Conservation (phyloP, 345 rosid species). For the Euphorbia peplus region DNA sequence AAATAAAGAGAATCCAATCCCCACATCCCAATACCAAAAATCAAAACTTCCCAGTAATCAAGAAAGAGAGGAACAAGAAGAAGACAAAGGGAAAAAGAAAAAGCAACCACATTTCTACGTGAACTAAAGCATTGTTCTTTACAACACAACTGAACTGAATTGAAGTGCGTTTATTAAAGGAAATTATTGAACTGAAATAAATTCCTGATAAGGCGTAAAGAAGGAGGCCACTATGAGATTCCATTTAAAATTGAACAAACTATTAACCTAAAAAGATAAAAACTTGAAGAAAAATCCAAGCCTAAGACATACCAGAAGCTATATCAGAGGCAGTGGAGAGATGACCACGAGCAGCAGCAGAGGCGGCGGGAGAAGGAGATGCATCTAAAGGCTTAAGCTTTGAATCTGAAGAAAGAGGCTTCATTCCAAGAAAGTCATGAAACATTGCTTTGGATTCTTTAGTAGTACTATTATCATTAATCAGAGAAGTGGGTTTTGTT, state of each 20-base stretch:
- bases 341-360: conserved; percentile 52
- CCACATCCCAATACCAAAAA: not conserved
- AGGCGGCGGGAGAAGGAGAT: conserved; percentile 43
- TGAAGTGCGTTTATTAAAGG: too few relatives aligned
- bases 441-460: conserved; percentile 52
- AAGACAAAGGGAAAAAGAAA: not conserved
- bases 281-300: not conserved
- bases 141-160: too few relatives aligned
- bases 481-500: too few relatives aligned
- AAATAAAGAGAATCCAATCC: not conserved
- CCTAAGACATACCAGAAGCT: conserved; percentile 57
- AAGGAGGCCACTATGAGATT: not conserved
- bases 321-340: conserved; percentile 86
- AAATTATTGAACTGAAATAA: too few relatives aligned
- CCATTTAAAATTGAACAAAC: not conserved
- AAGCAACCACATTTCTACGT: too few relatives aligned
- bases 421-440: conserved; percentile 85
- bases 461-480: conserved; percentile 7
- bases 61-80: not conserved
- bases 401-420: conserved; percentile 36
- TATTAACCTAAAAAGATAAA: too few relatives aligned
- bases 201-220: too few relatives aligned
- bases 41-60: conserved; percentile 11
- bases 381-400: conserved; percentile 31
- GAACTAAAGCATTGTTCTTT: too few relatives aligned